phyloP scores from a whole-genome alignment of 2,329 filamentous ascomycete genomes.

The Pyrenochaeta sp. region DNA sequence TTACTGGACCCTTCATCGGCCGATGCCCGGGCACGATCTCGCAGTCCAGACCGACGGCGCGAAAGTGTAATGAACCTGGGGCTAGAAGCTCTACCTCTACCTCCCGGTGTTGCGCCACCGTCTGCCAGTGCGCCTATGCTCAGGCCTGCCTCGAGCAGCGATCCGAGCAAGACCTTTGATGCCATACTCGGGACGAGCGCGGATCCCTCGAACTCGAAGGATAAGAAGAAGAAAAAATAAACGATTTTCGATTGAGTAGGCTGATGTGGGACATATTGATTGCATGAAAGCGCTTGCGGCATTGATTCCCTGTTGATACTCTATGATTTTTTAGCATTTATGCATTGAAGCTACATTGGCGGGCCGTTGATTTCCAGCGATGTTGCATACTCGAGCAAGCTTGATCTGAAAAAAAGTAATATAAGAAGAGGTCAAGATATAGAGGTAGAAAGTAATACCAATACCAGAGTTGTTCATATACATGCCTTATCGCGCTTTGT shows the following conservation, averaged over 20 bases:
- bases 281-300: conserved; percentile 7
- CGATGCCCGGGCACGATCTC: conserved; percentile 29
- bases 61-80: conserved; percentile 57
- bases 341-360: conserved; percentile 1
- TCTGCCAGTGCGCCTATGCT: conserved; percentile 32
- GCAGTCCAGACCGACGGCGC: conserved; percentile 47
- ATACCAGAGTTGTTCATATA: conserved; percentile 5
- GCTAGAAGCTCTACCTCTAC: conserved; percentile 57
- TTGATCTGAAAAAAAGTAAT: background rate
- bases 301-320: conserved; percentile 2
- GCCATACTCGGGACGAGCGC: conserved; percentile 52
- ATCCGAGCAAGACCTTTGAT: conserved; percentile 59
- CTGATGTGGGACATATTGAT: background rate
- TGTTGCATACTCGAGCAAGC: conserved; percentile 4
- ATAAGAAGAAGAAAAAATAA: conserved; percentile 44
- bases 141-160: conserved; percentile 43
- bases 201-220: conserved; percentile 30
- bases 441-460: background rate
- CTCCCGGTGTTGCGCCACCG: conserved; percentile 53
- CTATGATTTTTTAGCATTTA: conserved; percentile 8
- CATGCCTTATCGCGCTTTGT: conserved; percentile 11
- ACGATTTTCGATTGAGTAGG: background rate
- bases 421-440: background rate
- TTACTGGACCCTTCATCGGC: conserved; percentile 34
- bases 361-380: conserved; percentile 9